Evolutionary conservation across 2,329 filamentous ascomycete genomes (phyloP), one percentile per base, ranked within the genome.

Genomic region (Colletotrichum melonis): DNA sequence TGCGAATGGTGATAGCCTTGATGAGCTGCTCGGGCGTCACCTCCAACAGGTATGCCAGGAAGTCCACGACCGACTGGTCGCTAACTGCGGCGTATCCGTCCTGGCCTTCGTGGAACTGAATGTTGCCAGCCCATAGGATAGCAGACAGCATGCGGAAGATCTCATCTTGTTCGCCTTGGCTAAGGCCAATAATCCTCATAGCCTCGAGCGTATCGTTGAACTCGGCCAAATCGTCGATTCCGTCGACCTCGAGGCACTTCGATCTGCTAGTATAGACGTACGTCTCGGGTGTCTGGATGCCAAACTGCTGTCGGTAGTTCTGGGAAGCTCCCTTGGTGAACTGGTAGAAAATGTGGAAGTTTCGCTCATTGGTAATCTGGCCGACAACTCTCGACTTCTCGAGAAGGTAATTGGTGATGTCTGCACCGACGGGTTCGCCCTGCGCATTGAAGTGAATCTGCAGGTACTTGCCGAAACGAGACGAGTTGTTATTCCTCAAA

Each of bases 321-420:
- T 93, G 89, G n/a, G 95, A 93, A 11, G 96, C 96, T 4, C 94
- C 95, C 85, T 98, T 99, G 59, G 97, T 94, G 83, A 98, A 98
- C 83, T 99, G 97, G 85, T 99, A 99, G 83, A 99, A 99, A 79
- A 99, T 98, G 85, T 99, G 97, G 84, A 99, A 99, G 85, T 98
- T 98, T 78, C 97, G 92, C 88, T 99, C 97, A 82, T 98, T 97
- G 72, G 86, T 88, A 78, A 98, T 98, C 86, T 98, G 97, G 19
- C 96, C 95, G 11, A 98, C 95, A 22, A 99, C 97, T 85, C 97
- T 90, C 60, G 94, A 92, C 87, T 98, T 98, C 83, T 99, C 97
- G 66, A 99, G 88, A 28, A 99, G 88, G 80, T 99, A 99, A 83
- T 99, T 99, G 80, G 96, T 98, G 84, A 99, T 98, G 83, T 98